These are phyloP conservation scores for Simmondsia chinensis DNA, from an alignment of 148 eudicot species.

Conservation along the genomic window DNA sequence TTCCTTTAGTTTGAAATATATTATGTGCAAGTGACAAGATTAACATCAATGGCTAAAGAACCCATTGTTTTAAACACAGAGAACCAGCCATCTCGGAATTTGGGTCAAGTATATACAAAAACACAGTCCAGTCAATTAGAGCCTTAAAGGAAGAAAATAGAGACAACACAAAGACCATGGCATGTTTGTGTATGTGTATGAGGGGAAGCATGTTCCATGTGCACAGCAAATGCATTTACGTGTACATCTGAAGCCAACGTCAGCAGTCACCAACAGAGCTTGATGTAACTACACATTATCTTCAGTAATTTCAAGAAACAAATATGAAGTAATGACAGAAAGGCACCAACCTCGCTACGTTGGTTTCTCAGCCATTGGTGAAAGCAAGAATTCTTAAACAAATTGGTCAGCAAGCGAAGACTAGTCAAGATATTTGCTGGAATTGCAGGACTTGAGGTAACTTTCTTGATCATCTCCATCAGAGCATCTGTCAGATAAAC, in stretches of 20 bases:
- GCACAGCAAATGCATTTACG: no score
- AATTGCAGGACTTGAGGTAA: constrained; percentile 42
- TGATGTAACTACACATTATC: no score
- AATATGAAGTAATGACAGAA: not conserved
- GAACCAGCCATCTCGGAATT: no score
- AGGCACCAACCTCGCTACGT: constrained; percentile 66
- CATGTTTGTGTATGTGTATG: not conserved
- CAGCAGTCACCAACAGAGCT: no score
- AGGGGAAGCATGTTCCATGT: not conserved
- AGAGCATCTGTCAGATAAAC: constrained; percentile 41
- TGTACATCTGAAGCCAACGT: no score
- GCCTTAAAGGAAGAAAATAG: no score
- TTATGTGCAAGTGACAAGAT: no score
- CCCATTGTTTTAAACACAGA: no score
- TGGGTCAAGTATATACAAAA: not conserved
- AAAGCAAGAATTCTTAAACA: constrained; percentile 57
- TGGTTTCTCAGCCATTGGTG: constrained; percentile 64
- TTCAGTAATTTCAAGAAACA: no score
- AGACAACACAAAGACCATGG: no score
- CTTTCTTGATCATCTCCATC: constrained; percentile 56
- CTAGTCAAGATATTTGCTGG: constrained; percentile 75
- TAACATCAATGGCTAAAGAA: no score
- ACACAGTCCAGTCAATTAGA: not conserved
- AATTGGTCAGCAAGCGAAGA: constrained; percentile 66
- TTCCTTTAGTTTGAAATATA: no score